Percentiles rank a stretch among this genome's conserved stretches.
phyloP scores from a whole-genome alignment of 164 flowering plant species.

The Nymphaea colorata region DNA sequence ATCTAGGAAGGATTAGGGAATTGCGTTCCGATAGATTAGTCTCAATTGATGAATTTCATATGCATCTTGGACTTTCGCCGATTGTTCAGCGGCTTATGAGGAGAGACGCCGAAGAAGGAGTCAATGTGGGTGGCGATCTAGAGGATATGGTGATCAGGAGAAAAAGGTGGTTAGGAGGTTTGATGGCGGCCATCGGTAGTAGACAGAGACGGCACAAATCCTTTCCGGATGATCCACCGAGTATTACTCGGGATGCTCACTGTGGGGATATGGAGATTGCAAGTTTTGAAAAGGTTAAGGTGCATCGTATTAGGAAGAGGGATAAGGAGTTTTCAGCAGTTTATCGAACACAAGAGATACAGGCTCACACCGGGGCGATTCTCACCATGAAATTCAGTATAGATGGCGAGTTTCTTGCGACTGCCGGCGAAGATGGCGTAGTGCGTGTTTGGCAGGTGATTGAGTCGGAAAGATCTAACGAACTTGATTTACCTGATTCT shows the following conservation, averaged over 20 bases:
- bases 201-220: neutral
- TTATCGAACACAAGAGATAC: conserved; percentile 62
- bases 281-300: conserved; percentile 11
- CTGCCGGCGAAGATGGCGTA: conserved; percentile 82
- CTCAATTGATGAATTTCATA: conserved; percentile 36
- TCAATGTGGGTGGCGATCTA: neutral
- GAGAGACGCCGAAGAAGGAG: conserved; percentile 6
- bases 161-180: conserved; percentile 39
- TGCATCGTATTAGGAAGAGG: conserved; percentile 37
- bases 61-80: conserved; percentile 23
- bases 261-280: neutral
- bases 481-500: conserved; percentile 34
- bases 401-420: conserved; percentile 79
- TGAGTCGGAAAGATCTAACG: conserved; percentile 51
- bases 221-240: neutral
- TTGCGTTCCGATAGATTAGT: conserved; percentile 26
- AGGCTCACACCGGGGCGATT: conserved; percentile 76
- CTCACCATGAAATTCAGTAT: conserved; percentile 87
- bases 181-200: conserved; percentile 13
- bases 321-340: conserved; percentile 77
- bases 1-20: conserved; percentile 20
- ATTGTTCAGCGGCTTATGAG: conserved; percentile 19
- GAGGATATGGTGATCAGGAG: conserved; percentile 4
- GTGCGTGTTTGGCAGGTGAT: conserved; percentile 78
- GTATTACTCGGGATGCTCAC: neutral